phyloP scores from a whole-genome alignment of 345 rosid species.

The Ceriops decandra region DNA sequence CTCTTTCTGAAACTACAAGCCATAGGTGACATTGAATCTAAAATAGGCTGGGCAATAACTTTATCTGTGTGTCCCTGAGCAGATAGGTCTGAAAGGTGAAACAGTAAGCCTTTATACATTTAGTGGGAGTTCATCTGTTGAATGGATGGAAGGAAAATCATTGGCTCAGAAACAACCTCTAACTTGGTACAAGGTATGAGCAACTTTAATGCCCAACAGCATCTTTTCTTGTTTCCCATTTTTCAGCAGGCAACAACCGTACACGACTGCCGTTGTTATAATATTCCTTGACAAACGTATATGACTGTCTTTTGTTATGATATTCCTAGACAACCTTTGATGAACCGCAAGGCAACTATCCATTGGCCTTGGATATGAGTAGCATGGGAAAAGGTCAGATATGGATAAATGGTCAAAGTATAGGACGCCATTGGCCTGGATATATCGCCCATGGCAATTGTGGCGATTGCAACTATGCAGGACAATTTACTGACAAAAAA shows the following conservation, averaged over 20 bases:
- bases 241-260: not conserved
- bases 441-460: slow-evolving; percentile 25
- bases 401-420: slow-evolving; percentile 81
- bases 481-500: slow-evolving; percentile 22
- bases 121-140: slow-evolving; percentile 30
- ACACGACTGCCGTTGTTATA: not conserved
- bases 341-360: slow-evolving; percentile 60
- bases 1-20: not conserved
- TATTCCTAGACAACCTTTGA: slow-evolving; percentile 55
- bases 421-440: slow-evolving; percentile 65
- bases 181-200: slow-evolving; percentile 32
- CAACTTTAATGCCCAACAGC: not conserved
- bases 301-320: not conserved
- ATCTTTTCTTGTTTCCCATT: not conserved
- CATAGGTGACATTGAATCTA: not conserved
- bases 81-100: slow-evolving; percentile 36
- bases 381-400: slow-evolving; percentile 48
- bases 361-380: slow-evolving; percentile 78
- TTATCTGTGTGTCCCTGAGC: slow-evolving; percentile 9
- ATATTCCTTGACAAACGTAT: not conserved
- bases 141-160: slow-evolving; percentile 22
- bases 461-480: slow-evolving; percentile 22
- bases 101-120: slow-evolving; percentile 18
- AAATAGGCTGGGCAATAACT: slow-evolving; percentile 1
- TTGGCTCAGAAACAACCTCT: slow-evolving; percentile 24